Evolutionary conservation across 305 asterid species (phyloP).

Genomic region (Solanum hybrid): DNA sequence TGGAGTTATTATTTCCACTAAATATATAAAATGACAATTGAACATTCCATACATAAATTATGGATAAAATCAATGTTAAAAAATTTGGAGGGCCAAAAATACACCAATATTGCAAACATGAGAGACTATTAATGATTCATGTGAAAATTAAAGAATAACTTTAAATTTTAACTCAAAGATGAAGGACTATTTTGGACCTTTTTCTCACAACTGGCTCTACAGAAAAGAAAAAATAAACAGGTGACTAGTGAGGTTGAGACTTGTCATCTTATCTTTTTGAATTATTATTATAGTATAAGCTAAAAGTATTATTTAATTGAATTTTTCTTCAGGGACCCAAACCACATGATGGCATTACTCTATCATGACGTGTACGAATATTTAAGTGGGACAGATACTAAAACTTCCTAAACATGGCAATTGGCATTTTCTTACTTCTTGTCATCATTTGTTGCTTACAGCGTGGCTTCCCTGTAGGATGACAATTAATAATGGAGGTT

Average conservation of each 20-base stretch:
- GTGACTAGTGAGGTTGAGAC: neutral
- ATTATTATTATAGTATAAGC: neutral
- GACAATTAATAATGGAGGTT: neutral
- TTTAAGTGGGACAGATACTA: neutral
- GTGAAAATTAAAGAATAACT: no score
- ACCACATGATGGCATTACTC: neutral
- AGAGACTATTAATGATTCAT: no score
- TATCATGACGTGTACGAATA: neutral
- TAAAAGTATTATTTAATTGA: neutral
- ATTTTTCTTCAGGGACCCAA: neutral
- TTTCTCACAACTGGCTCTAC: neutral
- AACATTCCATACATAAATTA: no score
- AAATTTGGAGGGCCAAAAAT: no score
- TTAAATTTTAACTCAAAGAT: no score
- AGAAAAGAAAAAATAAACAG: neutral
- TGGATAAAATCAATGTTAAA: no score
- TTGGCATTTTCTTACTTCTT: constrained; percentile 2
- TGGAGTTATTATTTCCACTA: no score
- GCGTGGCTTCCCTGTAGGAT: neutral
- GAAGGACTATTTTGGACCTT: no score
- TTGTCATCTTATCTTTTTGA: neutral
- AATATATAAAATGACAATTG: no score
- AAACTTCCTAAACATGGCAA: neutral
- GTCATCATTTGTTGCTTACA: neutral
- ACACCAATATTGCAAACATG: no score